Conservation (phyloP, 306 rosid genomes). For the Begonia peltatifolia region DNA sequence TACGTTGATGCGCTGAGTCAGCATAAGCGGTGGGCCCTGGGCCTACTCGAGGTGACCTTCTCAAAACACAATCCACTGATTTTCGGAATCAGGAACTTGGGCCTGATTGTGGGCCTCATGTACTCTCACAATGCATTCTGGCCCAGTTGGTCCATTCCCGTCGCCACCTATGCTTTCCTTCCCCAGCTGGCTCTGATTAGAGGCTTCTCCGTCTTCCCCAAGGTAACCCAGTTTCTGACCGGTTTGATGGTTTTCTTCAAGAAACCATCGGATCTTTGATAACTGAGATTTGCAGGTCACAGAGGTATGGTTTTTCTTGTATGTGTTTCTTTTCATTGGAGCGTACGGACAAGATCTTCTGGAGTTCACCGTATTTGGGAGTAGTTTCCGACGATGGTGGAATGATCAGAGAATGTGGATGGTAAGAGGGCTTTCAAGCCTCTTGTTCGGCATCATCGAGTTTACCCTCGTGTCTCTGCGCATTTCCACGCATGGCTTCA, state of each 20-base stretch:
- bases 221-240: slow-evolving; percentile 5
- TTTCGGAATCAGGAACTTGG: slow-evolving; percentile 11
- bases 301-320: slow-evolving; percentile 18
- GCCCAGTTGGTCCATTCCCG: slow-evolving; percentile 18
- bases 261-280: no score
- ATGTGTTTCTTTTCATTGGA: slow-evolving; percentile 22
- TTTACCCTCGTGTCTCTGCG: slow-evolving; percentile 10
- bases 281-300: slow-evolving; percentile 10
- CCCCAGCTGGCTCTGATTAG: slow-evolving; percentile 27
- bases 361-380: slow-evolving; percentile 14
- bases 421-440: slow-evolving; percentile 17
- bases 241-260: no score
- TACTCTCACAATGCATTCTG: slow-evolving; percentile 14
- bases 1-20: slow-evolving; percentile 20
- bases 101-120: slow-evolving; percentile 20
- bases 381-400: slow-evolving; percentile 25
- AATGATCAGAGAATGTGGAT: slow-evolving; percentile 41
- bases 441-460: slow-evolving; percentile 17
- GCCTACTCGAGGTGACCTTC: slow-evolving; percentile 14
- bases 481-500: slow-evolving; percentile 15
- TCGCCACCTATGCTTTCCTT: slow-evolving; percentile 19
- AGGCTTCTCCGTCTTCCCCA: slow-evolving; percentile 22
- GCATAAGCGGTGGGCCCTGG: slow-evolving; percentile 22
- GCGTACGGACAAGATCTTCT: slow-evolving; percentile 20
- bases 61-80: slow-evolving; percentile 18